Conservation (phyloP, 2,329 filamentous ascomycete species). For the Aspergillus sp. region DNA sequence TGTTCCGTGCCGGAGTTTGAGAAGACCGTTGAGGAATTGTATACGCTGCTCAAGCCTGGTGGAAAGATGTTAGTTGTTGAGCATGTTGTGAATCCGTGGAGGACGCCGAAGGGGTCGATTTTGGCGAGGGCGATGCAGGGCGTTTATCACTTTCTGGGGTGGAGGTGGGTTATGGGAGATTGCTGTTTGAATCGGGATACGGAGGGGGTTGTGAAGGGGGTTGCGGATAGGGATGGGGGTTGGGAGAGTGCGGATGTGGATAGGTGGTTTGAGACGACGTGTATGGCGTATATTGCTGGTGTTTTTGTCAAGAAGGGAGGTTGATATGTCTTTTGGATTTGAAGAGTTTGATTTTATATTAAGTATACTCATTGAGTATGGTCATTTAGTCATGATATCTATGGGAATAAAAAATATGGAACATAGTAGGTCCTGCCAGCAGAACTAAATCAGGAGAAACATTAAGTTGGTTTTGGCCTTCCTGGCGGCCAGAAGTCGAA, state of each 20-base stretch:
- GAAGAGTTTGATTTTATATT: not conserved
- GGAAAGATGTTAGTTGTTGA: constrained; percentile 57
- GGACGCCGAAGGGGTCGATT: constrained; percentile 45
- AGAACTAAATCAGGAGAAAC: not conserved
- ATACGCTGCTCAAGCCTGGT: constrained; percentile 54
- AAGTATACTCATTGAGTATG: not conserved
- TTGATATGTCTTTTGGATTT: not conserved
- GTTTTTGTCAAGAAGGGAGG: constrained; percentile 39
- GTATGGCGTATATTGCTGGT: constrained; percentile 44
- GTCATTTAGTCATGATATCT: not conserved
- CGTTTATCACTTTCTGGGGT: constrained; percentile 48
- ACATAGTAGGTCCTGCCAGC: not conserved
- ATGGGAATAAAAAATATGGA: not conserved
- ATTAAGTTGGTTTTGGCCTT: constrained; percentile 33
- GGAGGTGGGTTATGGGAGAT: constrained; percentile 54
- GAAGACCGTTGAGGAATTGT: constrained; percentile 48
- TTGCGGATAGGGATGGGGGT: constrained; percentile 42
- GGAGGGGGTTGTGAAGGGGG: constrained; percentile 42
- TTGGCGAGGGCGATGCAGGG: constrained; percentile 48
- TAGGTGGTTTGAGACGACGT: constrained; percentile 36
- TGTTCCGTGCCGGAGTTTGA: constrained; percentile 54
- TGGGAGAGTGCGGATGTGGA: constrained; percentile 54
- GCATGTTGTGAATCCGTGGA: constrained; percentile 56
- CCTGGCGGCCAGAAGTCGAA: constrained; percentile 46
- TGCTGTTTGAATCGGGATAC: constrained; percentile 55